These are phyloP conservation scores for Xylariaceae sp. DNA, from an alignment of 2,329 filamentous ascomycete species.

Conservation along the genomic window DNA sequence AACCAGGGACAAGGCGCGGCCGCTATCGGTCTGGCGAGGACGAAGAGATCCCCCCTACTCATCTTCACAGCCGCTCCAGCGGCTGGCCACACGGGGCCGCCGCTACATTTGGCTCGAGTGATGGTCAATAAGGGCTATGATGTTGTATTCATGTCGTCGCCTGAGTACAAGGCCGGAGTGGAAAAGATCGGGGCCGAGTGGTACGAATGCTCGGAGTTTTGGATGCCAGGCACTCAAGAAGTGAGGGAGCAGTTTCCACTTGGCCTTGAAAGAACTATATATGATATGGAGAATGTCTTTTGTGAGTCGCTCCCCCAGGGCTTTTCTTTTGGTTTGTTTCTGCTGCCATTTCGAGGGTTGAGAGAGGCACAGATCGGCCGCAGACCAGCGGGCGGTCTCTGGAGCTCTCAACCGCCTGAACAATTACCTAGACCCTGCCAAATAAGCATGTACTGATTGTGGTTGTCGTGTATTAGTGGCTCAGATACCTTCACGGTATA, in stretches of 20 bases:
- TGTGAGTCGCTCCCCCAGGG: not conserved
- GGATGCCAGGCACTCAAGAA: not conserved
- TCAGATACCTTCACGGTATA: constrained; percentile 42
- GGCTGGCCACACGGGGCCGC: constrained; percentile 32
- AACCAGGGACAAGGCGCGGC: not conserved
- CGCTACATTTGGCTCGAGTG: constrained; percentile 39
- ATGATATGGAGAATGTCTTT: constrained; percentile 44
- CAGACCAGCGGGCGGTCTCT: too few species aligned
- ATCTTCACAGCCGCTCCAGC: constrained; percentile 30
- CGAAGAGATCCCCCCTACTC: constrained; percentile 28
- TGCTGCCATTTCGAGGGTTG: too few species aligned
- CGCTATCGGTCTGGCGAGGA: not conserved
- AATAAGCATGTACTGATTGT: not conserved
- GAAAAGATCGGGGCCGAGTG: constrained; percentile 45
- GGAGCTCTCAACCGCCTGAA: too few species aligned
- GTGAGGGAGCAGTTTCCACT: constrained; percentile 17
- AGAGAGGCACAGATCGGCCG: too few species aligned
- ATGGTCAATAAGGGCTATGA: constrained; percentile 46
- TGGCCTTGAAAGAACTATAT: constrained; percentile 35
- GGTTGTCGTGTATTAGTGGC: constrained; percentile 23
- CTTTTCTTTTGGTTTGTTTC: not conserved
- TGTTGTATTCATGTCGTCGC: constrained; percentile 45
- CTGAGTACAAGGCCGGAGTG: constrained; percentile 39
- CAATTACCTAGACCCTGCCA: too few species aligned
- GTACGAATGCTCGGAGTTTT: constrained; percentile 22